Evolutionary conservation across 169 alveolate species (phyloP).

Genomic region (Plasmodium fragile): DNA sequence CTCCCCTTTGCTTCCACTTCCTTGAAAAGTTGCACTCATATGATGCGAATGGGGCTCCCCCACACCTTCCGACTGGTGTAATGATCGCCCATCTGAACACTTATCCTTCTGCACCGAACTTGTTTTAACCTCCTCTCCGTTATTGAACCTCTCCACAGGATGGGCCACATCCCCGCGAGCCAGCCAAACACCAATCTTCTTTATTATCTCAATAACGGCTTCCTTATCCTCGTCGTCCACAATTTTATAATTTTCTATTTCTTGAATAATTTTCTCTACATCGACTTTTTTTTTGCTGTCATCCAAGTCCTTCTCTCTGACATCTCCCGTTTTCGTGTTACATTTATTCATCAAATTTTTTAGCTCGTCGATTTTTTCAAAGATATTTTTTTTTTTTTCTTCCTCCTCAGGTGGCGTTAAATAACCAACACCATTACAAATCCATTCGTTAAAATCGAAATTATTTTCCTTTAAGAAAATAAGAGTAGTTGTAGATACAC

Average conservation of each 20-base stretch:
- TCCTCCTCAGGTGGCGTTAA: slow-evolving; percentile 86
- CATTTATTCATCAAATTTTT: slow-evolving; percentile 67
- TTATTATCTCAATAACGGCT: slow-evolving; percentile 79
- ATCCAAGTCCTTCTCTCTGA: not conserved
- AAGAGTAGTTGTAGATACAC: slow-evolving; percentile 87
- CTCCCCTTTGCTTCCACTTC: not conserved
- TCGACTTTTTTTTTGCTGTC: slow-evolving; percentile 44
- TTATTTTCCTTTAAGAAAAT: slow-evolving; percentile 87
- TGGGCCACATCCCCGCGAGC: not conserved
- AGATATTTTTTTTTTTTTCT: slow-evolving; percentile 78
- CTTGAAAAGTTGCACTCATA: not conserved
- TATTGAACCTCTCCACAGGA: not conserved
- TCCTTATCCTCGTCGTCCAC: slow-evolving; percentile 82
- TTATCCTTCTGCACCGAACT: not conserved
- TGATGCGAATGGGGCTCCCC: not conserved
- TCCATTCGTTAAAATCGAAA: slow-evolving; percentile 91
- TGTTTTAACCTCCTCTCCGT: not conserved
- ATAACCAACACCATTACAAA: slow-evolving; percentile 86
- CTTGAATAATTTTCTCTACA: slow-evolving; percentile 42
- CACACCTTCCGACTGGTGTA: not conserved
- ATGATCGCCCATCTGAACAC: not conserved
- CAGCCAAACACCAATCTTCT: slow-evolving; percentile 67
- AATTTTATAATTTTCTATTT: slow-evolving; percentile 75
- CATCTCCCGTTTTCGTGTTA: slow-evolving; percentile 27
- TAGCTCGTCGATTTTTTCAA: slow-evolving; percentile 77